Percentiles rank a stretch among this genome's conserved stretches.
These are phyloP conservation scores for Mollisiaceae sp. DNA, from an alignment of 2,329 filamentous ascomycete species.

Conservation along the genomic window DNA sequence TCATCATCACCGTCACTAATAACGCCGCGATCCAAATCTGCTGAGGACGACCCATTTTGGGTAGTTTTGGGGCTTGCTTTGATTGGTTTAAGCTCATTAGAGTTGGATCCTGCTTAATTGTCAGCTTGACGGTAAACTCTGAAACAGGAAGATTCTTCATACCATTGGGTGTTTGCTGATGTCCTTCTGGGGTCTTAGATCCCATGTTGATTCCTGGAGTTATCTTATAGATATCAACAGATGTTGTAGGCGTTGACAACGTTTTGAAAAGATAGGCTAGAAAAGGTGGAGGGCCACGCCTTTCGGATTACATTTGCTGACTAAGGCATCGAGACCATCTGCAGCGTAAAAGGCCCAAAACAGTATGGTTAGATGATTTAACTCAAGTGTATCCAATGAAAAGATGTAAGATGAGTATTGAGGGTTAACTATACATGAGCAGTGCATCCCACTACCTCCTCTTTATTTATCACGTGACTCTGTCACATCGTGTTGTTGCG, in stretches of 20 bases:
- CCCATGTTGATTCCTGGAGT: slow-evolving; percentile 28
- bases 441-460: no score
- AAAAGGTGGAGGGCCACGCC: background rate
- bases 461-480: no score
- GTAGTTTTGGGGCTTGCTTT: slow-evolving; percentile 21
- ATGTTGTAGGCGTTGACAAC: slow-evolving; percentile 1
- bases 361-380: background rate
- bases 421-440: no score
- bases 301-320: slow-evolving; percentile 3
- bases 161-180: slow-evolving; percentile 36
- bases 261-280: background rate
- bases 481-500: no score
- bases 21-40: slow-evolving; percentile 35
- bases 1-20: slow-evolving; percentile 31
- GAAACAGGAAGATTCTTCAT: background rate
- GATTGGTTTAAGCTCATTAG: slow-evolving; percentile 28
- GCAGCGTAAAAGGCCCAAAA: background rate
- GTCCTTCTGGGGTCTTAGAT: slow-evolving; percentile 33
- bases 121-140: slow-evolving; percentile 12
- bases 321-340: background rate
- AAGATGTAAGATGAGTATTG: no score
- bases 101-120: slow-evolving; percentile 18
- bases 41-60: slow-evolving; percentile 28
- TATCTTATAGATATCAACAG: slow-evolving; percentile 14
- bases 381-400: no score